Percentiles rank a stretch among this genome's conserved stretches.
Conservation (phyloP, 331 rosid species). For the Dryas integrifolia region DNA sequence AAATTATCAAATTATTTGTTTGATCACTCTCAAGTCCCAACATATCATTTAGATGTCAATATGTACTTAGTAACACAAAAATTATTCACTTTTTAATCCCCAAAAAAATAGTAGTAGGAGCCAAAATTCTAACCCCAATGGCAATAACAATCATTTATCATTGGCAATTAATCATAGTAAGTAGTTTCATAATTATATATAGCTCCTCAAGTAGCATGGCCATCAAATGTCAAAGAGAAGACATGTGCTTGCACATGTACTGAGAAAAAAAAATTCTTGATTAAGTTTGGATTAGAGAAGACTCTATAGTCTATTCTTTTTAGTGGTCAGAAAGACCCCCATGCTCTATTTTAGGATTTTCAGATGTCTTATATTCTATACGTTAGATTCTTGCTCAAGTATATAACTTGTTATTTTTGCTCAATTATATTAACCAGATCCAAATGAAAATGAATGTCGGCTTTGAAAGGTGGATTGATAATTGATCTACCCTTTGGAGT, state of each 20-base stretch:
- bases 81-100: too few species aligned
- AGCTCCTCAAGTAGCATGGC: background rate
- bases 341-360: background rate
- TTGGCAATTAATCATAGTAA: too few species aligned
- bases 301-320: background rate
- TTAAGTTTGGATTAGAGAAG: background rate
- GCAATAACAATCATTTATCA: too few species aligned
- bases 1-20: background rate
- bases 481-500: too few species aligned
- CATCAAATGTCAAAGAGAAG: background rate
- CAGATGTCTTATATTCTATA: background rate
- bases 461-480: too few species aligned
- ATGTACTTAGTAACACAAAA: background rate
- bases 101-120: too few species aligned
- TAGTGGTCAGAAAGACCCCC: background rate
- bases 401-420: too few species aligned
- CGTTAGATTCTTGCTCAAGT: background rate
- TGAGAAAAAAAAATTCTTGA: background rate
- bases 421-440: too few species aligned
- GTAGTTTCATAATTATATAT: too few species aligned
- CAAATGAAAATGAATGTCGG: too few species aligned
- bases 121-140: too few species aligned
- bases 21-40: background rate
- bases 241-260: constrained; percentile 15
- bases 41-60: background rate